Evolutionary conservation across 495 filamentous ascomycete species (phyloP), one percentile per base, ranked within the genome.

Genomic region (Clavariopsis aquatica): DNA sequence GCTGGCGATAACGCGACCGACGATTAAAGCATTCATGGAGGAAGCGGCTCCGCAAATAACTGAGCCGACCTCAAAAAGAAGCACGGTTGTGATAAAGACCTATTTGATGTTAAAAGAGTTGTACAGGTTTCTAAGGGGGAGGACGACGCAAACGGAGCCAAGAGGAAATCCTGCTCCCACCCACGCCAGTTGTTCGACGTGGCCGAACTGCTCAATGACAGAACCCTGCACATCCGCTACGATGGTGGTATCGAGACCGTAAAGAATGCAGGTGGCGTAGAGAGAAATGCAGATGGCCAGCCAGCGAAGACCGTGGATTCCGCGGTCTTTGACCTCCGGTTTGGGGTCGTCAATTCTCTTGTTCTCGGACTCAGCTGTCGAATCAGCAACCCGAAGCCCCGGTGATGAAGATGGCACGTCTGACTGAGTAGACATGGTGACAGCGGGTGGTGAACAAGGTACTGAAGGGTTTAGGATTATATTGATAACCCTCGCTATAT

Each of bases 41-140:
- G 70, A 69, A 5, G 77, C 75, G 5, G 68, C 68, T 6, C 76
- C 77, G 24, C 70, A 74, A 22, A 79, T 29, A 2, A 72, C 72
- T 26, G 66, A 67, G 2, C 73, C 76, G 10, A 60, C 65, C 64
- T 72, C 71, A 28, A 78, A 79, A 3, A 77, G 34, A 0, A 68
- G 13, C 0, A 77, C 29, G 23, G 31, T 59, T 15, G 24, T 45
- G 20, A 75, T 60, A 58, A 70, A 77, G 19, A 73, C 26, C 71
- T 69, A 75, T 54, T 74, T 76, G 51, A 65, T 57, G 62, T 79
- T 66, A 57, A 78, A 75, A 29, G 29, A 23, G 8, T 52, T 41
- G 56, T 66, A 74, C 6, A 68, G 15, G n/a, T 63, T 49, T 27
- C 65, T 61, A 43, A 45, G 52, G 23, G 36, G n/a, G 2, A 68